Evolutionary conservation across 2,329 filamentous ascomycete species (phyloP).

Genomic region (Bipolaris oryzae): DNA sequence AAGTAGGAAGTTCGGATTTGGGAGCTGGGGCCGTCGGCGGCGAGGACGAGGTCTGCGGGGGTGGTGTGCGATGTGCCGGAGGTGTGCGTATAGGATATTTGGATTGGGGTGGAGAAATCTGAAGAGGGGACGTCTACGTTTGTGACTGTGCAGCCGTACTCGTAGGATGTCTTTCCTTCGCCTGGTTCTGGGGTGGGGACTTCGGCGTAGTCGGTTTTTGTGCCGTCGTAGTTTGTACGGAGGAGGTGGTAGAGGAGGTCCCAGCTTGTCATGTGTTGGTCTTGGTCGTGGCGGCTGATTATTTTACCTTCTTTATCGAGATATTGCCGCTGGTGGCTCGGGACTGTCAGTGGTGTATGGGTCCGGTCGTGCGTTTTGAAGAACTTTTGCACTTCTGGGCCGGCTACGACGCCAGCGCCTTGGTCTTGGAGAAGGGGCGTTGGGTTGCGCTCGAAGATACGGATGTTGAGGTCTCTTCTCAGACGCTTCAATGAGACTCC

Average conservation of each 20-base stretch:
- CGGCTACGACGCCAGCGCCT: slow-evolving; percentile 35
- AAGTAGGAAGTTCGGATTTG: slow-evolving; percentile 24
- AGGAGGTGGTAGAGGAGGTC: slow-evolving; percentile 36
- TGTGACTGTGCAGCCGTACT: slow-evolving; percentile 26
- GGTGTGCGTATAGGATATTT: slow-evolving; percentile 17
- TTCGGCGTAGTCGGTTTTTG: slow-evolving; percentile 28
- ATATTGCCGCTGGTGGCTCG: slow-evolving; percentile 29
- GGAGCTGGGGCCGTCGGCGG: slow-evolving; percentile 35
- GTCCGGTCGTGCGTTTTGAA: slow-evolving; percentile 30
- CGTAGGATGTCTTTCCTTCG: slow-evolving; percentile 24
- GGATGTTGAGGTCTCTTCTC: slow-evolving; percentile 27
- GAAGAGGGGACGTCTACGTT: slow-evolving; percentile 10
- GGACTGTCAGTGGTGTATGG: slow-evolving; percentile 23
- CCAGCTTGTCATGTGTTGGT: slow-evolving; percentile 40
- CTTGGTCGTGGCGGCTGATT: slow-evolving; percentile 25
- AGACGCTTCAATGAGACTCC: slow-evolving; percentile 32
- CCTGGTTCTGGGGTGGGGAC: slow-evolving; percentile 15
- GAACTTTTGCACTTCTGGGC: slow-evolving; percentile 28
- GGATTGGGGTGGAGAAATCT: slow-evolving; percentile 10
- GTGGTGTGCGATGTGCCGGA: slow-evolving; percentile 11
- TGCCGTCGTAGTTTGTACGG: slow-evolving; percentile 33
- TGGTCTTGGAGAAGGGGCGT: slow-evolving; percentile 35
- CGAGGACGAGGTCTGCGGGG: slow-evolving; percentile 29
- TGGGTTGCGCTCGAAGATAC: slow-evolving; percentile 35
- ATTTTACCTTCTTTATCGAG: slow-evolving; percentile 27